Evolutionary conservation across 371 early-diverging fungal genomes (phyloP).

Genomic region (Mortierella sp.): DNA sequence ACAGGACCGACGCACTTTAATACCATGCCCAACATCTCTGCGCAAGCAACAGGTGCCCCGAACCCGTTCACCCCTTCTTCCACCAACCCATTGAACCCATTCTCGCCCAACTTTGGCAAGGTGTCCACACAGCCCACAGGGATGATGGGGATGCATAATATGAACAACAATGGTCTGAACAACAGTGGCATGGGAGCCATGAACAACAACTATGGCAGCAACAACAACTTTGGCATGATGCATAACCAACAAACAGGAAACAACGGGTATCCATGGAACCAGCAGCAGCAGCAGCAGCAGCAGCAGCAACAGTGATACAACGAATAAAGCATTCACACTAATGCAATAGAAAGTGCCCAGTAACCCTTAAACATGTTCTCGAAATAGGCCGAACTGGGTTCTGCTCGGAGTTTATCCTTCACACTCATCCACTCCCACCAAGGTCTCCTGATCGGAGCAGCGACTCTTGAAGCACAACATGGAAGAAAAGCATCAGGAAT

Average conservation of each 20-base stretch:
- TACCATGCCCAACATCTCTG: conserved; percentile 41
- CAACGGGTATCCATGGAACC: conserved; percentile 17
- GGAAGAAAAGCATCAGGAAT: too few relatives aligned
- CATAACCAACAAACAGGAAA: conserved; percentile 9
- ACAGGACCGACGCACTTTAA: conserved; percentile 41
- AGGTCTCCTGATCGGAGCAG: too few relatives aligned
- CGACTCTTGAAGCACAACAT: too few relatives aligned
- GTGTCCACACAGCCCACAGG: conserved; percentile 41
- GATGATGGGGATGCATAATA: conserved; percentile 33
- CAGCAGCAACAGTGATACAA: too few relatives aligned
- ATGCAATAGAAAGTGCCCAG: too few relatives aligned
- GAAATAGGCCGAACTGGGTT: too few relatives aligned
- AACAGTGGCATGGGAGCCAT: conserved; percentile 3
- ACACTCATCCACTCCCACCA: too few relatives aligned
- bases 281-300: conserved; percentile 19
- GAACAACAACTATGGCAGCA: conserved; percentile 4
- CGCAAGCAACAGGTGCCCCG: conserved; percentile 37
- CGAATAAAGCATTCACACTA: too few relatives aligned
- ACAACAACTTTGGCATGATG: conserved; percentile 5
- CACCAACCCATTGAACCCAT: conserved; percentile 43
- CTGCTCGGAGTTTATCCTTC: too few relatives aligned
- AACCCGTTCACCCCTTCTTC: conserved; percentile 50
- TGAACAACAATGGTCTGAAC: conserved; percentile 8
- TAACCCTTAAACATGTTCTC: too few relatives aligned
- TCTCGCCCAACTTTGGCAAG: conserved; percentile 52